These are phyloP conservation scores for Xanthoconium separans DNA, from an alignment of 1,284 basidiomycete genomes.

Conservation along the genomic window DNA sequence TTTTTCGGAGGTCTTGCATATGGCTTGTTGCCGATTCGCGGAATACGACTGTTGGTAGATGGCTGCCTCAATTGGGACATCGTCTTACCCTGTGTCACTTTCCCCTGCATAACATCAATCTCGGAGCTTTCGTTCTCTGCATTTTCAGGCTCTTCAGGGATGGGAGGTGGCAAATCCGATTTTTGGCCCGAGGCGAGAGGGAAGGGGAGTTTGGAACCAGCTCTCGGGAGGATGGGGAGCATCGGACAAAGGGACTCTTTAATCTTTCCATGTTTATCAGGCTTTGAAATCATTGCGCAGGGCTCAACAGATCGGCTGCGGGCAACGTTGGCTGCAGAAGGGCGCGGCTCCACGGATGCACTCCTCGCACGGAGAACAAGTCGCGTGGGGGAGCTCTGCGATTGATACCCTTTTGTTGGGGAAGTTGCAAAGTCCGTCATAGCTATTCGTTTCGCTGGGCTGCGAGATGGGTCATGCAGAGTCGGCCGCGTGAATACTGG, in stretches of 20 bases:
- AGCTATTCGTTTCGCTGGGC: slow-evolving; percentile 58
- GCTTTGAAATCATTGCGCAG: slow-evolving; percentile 7
- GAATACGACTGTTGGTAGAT: slow-evolving; percentile 60
- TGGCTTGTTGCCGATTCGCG: slow-evolving; percentile 64
- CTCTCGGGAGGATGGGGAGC: slow-evolving; percentile 15
- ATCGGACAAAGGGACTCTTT: slow-evolving; percentile 24
- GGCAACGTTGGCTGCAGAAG: slow-evolving; percentile 1
- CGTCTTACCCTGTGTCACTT: slow-evolving; percentile 21
- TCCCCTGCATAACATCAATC: background rate
- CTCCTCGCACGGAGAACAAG: slow-evolving; percentile 25
- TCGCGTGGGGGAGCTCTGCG: slow-evolving; percentile 23
- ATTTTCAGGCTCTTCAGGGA: slow-evolving; percentile 32
- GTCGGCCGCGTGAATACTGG: slow-evolving; percentile 37
- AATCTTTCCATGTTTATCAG: slow-evolving; percentile 10
- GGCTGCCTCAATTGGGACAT: slow-evolving; percentile 55
- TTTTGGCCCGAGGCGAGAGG: slow-evolving; percentile 36
- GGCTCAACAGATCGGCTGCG: slow-evolving; percentile 36
- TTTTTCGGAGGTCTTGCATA: slow-evolving; percentile 48
- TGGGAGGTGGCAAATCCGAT: slow-evolving; percentile 25
- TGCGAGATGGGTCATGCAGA: slow-evolving; percentile 41
- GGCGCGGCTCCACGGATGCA: slow-evolving; percentile 25
- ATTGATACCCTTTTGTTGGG: slow-evolving; percentile 22
- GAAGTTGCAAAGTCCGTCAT: slow-evolving; percentile 34
- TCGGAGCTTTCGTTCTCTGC: background rate
- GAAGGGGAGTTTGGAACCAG: slow-evolving; percentile 41